Conservation (phyloP, 2,329 filamentous ascomycete species). For the Cryphonectria japonica region DNA sequence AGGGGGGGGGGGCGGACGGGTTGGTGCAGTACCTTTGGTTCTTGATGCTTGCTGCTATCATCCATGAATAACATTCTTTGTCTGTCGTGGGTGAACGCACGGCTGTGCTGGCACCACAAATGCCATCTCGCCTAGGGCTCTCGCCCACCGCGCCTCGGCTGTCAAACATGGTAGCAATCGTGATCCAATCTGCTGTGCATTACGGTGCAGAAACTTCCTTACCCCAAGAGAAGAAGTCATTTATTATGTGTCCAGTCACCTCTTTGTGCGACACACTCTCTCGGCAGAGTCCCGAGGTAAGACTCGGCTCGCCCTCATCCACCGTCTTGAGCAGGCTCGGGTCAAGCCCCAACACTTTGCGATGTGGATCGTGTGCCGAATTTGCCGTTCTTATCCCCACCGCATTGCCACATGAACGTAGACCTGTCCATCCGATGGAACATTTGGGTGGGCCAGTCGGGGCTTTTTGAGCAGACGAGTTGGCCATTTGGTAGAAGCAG, state of each 20-base stretch:
- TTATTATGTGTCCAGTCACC: not conserved
- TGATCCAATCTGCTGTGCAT: not conserved
- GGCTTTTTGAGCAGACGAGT: not conserved
- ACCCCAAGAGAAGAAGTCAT: not conserved
- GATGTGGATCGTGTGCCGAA: not conserved
- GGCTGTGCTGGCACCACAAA: slow-evolving; percentile 6
- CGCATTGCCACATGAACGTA: not conserved
- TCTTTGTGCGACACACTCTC: not conserved
- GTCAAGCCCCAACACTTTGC: not conserved
- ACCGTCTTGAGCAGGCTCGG: not conserved
- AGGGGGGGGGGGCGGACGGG: not conserved
- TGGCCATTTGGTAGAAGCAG: not conserved
- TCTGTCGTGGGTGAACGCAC: not conserved
- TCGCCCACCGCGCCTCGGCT: not conserved
- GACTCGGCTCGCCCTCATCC: not conserved
- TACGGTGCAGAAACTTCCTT: not conserved
- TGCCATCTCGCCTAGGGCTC: not conserved
- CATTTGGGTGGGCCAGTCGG: not conserved
- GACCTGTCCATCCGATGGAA: not conserved
- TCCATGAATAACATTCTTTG: not conserved
- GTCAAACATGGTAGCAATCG: not conserved
- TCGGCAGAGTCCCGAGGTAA: not conserved
- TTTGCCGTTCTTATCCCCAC: not conserved
- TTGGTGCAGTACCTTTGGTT: not conserved
- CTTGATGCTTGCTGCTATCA: not conserved